A percentile compares a stretch with the other conserved stretches of the same genome.
Conservation (phyloP, 2,329 filamentous ascomycete genomes). For the Aspergillus persii region DNA sequence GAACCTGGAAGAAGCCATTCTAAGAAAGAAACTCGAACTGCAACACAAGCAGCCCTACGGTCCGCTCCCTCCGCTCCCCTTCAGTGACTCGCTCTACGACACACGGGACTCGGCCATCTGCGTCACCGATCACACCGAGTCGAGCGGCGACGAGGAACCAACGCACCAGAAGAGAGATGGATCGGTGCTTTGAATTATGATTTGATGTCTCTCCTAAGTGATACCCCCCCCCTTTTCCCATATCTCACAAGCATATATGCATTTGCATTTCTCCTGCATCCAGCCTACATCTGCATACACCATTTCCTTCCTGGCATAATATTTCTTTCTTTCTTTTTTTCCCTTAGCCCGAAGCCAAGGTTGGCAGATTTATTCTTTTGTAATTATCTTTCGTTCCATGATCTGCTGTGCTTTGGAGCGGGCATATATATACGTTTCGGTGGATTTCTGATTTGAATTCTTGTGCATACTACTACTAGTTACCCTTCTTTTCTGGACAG, state of each 20-base stretch:
- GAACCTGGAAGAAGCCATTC: slow-evolving; percentile 44
- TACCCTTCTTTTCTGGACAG: slow-evolving; percentile 10
- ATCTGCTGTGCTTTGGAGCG: slow-evolving; percentile 6
- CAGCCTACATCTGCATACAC: background rate
- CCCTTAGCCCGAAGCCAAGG: slow-evolving; percentile 3
- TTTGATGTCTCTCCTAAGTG: slow-evolving; percentile 20
- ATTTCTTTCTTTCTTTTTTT: slow-evolving; percentile 3
- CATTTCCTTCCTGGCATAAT: background rate
- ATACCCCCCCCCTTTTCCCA: slow-evolving; percentile 25
- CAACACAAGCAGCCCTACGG: slow-evolving; percentile 36
- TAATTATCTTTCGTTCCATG: slow-evolving; percentile 12
- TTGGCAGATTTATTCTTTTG: slow-evolving; percentile 6
- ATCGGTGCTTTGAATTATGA: slow-evolving; percentile 20
- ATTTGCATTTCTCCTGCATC: slow-evolving; percentile 2
- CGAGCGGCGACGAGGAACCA: slow-evolving; percentile 14
- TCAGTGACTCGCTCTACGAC: slow-evolving; percentile 26
- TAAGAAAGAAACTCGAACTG: slow-evolving; percentile 38
- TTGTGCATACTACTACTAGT: slow-evolving; percentile 26
- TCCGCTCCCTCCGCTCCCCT: slow-evolving; percentile 39
- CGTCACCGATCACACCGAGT: slow-evolving; percentile 16
- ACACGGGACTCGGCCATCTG: slow-evolving; percentile 31
- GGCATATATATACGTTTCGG: slow-evolving; percentile 18
- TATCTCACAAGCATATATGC: slow-evolving; percentile 16
- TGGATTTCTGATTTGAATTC: slow-evolving; percentile 17
- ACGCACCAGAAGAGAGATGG: slow-evolving; percentile 15